Percentiles rank a stretch among this genome's conserved stretches.
phyloP scores from a whole-genome alignment of 768 basidiomycete genomes.

The Mycena capillaripes region DNA sequence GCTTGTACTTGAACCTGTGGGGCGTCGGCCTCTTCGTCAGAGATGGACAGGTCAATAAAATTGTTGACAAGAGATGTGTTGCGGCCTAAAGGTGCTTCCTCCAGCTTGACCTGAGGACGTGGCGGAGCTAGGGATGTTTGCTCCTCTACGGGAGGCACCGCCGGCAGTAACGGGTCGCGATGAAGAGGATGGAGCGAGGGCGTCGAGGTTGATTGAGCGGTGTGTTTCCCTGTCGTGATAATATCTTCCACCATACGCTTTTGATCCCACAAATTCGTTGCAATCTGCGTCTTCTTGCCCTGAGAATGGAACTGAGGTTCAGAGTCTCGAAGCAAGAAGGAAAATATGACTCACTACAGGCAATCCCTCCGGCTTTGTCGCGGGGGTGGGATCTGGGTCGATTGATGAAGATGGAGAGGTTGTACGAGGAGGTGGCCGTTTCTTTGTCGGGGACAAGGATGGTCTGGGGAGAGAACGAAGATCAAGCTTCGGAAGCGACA shows the following conservation, averaged over 20 bases:
- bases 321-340: neutral
- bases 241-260: constrained; percentile 23
- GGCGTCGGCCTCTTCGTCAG: constrained; percentile 1
- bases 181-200: neutral
- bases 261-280: neutral
- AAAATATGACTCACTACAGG: constrained; percentile 1
- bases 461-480: neutral
- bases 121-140: neutral
- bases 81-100: neutral
- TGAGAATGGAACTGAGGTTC: neutral
- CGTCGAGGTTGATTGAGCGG: neutral
- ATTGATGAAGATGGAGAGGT: neutral
- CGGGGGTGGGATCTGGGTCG: neutral
- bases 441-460: neutral
- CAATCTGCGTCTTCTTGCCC: neutral
- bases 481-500: constrained; percentile 17
- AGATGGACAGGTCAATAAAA: constrained; percentile 18
- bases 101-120: neutral
- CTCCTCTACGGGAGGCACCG: neutral
- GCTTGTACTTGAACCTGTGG: neutral
- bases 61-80: neutral
- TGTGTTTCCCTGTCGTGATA: constrained; percentile 23
- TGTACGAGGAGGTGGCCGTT: neutral
- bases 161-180: neutral
- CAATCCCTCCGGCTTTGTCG: neutral